Conservation (phyloP, 148 eudicot species). For the Arbutus unedo region DNA sequence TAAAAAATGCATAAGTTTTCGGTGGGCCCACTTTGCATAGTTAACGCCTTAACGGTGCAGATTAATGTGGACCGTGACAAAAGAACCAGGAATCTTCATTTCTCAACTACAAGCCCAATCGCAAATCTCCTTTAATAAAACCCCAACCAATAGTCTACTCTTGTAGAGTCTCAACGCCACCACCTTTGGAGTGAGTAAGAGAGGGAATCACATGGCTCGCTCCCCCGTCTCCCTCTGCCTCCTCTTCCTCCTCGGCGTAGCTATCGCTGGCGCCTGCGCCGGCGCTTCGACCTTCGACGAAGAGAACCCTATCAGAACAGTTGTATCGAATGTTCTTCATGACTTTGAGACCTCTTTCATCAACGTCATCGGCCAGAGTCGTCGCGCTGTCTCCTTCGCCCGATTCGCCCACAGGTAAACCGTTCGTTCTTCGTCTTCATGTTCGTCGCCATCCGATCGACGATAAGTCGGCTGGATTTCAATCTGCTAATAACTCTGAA, state of each 20-base stretch:
- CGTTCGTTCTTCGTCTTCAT: background rate
- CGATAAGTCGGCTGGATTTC: background rate
- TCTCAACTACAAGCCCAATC: background rate
- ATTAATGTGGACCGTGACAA: no score
- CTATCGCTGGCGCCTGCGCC: constrained; percentile 30
- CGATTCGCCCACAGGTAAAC: constrained; percentile 69
- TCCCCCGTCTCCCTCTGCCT: constrained; percentile 15
- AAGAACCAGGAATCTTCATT: background rate
- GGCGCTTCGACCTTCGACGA: constrained; percentile 49
- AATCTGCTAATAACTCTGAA: background rate
- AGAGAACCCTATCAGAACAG: constrained; percentile 72
- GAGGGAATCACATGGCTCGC: constrained; percentile 24
- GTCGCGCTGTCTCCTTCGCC: constrained; percentile 80
- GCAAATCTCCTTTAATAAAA: background rate
- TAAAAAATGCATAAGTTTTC: no score
- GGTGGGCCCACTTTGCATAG: no score
- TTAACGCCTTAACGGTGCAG: no score
- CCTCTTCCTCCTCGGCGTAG: constrained; percentile 28
- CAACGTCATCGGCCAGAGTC: constrained; percentile 53
- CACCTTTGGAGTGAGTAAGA: background rate
- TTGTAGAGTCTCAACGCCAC: background rate
- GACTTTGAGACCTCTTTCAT: constrained; percentile 46
- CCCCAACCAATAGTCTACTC: background rate
- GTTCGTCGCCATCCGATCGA: background rate
- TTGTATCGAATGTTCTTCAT: constrained; percentile 50